Evolutionary conservation across 345 rosid genomes (phyloP), one percentile per base, ranked within the genome.

Genomic region (Durio zibethinus): DNA sequence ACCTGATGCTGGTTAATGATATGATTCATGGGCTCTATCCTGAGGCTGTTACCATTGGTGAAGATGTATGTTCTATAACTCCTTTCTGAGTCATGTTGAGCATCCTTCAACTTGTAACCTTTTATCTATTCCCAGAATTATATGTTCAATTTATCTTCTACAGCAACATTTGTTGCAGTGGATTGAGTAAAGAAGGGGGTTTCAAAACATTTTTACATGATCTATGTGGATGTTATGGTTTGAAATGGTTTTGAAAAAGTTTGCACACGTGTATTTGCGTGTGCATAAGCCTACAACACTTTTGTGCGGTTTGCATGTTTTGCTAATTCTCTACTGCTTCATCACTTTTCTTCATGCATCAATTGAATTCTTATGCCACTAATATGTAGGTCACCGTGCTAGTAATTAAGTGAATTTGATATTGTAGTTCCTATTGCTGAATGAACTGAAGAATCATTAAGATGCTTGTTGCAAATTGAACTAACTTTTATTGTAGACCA

Each of bases 11-110:
- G 84, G 98, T 90, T 72, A 95, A 95, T 79, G 98, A 93, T 81
- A 47, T 95, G 89, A 93, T 95, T 82, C 99, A 90, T 76, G 98
- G 93, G 69, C 92, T 95, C 77, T 95, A 86, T 86, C 99, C 99
- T 18, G 94, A 92, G 75, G 99, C 97, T 79, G 84, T 92, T 79
- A 80, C 89, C 74, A 82, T 95, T 53, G 99, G 99, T 62, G 99
- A 95, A 92, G 99, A 95, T 93, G 98, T 92, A 60, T 59, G 73
- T 61, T 50, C 57, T 71, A 23, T 29, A 72, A 53, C 20, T 72
- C 31, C 63, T 60, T 59, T 76, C 21, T 27, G 42, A 72, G 31
- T 63, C 59, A 48, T 68, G 14, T 43, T 42, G 35, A 48, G 65
- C 63, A 36, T 68, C 75, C 45, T 67, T 42, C 8, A 1, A 36